Evolutionary conservation across 345 rosid species (phyloP), one percentile per base, ranked within the genome.

Genomic region (Corymbia maculata): DNA sequence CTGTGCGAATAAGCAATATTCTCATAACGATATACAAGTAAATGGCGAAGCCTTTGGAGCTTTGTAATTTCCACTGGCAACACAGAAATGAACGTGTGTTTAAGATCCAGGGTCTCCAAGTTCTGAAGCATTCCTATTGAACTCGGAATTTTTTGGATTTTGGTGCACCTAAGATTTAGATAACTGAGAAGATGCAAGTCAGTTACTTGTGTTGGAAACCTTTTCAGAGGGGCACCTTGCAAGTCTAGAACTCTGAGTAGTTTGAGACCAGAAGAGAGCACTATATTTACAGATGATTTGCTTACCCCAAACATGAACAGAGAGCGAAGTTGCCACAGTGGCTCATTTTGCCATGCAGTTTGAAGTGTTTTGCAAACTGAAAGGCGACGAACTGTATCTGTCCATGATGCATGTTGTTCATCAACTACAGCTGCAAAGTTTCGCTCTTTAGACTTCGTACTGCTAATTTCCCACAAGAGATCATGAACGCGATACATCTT

Each of bases 101-200:
- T 91, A 51, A 90, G 90, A 86, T 90, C 90, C 57, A 89, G 87
- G 44, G 55, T 90, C 89, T 91, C 91, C 13, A 91, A 89, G 86
- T 91, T 88, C 49, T 90, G 89, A 50, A 91, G 92, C 89, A 87
- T 90, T 64, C 90, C 90, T 26, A 91, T 91, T 26, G 84, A 87
- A 28, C 90, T 85, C 17, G 92, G 90, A 88, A 90, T 45, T 17
- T 49, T 30, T 86, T 79, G 82, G 19, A 89, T 70, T 88, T 87
- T 86, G 52, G 92, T 91, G 13, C 57, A 28, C 50, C 87, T 88
- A 24, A 89, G 70, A 87, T 89, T 91, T 12, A 91, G 87, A 86
- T 89, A 91, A 64, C 86, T 89, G 24, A 91, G 52, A 42, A 85
- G 86, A 52, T 19, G 80, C 22, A 88, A 52, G 30, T 87, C 85